phyloP scores from a whole-genome alignment of 768 basidiomycete genomes.

The Russula earlei region DNA sequence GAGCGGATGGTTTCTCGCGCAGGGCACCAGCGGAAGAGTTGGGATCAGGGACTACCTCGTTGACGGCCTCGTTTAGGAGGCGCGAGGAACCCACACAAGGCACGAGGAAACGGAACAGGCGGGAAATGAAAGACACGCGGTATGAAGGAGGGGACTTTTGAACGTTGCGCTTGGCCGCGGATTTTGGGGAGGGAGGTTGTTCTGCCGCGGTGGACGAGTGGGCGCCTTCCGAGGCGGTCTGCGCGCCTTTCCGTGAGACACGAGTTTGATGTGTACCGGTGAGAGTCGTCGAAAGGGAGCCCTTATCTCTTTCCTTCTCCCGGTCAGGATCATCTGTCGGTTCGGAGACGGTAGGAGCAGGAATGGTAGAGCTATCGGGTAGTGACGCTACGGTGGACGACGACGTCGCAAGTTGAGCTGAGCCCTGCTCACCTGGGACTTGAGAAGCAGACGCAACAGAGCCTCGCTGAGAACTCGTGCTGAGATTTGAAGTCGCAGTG shows the following conservation, averaged over 20 bases:
- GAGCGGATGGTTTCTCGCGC: slow-evolving; percentile 25
- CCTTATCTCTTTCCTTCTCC: slow-evolving; percentile 39
- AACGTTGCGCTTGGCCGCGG: slow-evolving; percentile 19
- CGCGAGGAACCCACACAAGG: slow-evolving; percentile 54
- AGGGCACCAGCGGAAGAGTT: slow-evolving; percentile 19
- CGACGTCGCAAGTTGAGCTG: slow-evolving; percentile 13
- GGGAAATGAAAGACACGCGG: slow-evolving; percentile 49
- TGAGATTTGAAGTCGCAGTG: slow-evolving; percentile 8
- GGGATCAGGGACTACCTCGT: slow-evolving; percentile 25
- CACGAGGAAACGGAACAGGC: slow-evolving; percentile 50
- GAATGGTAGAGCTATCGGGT: slow-evolving; percentile 21
- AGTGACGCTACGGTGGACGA: slow-evolving; percentile 14
- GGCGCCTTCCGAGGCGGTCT: slow-evolving; percentile 28
- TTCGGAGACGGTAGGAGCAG: slow-evolving; percentile 26
- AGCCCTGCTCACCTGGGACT: slow-evolving; percentile 1
- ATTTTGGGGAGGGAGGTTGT: slow-evolving; percentile 17
- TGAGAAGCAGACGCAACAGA: slow-evolving; percentile 20
- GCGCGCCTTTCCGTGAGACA: slow-evolving; percentile 25
- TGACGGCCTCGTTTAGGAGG: slow-evolving; percentile 35
- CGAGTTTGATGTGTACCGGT: slow-evolving; percentile 35
- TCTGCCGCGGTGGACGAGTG: slow-evolving; percentile 27
- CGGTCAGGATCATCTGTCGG: slow-evolving; percentile 30
- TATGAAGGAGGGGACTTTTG: slow-evolving; percentile 26
- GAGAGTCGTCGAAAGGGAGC: slow-evolving; percentile 35
- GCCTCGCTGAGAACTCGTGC: slow-evolving; percentile 20